Percentiles rank a stretch among this genome's conserved stretches.
Conservation (phyloP, 257 asterid genomes). For the Hygrophila difformis region DNA sequence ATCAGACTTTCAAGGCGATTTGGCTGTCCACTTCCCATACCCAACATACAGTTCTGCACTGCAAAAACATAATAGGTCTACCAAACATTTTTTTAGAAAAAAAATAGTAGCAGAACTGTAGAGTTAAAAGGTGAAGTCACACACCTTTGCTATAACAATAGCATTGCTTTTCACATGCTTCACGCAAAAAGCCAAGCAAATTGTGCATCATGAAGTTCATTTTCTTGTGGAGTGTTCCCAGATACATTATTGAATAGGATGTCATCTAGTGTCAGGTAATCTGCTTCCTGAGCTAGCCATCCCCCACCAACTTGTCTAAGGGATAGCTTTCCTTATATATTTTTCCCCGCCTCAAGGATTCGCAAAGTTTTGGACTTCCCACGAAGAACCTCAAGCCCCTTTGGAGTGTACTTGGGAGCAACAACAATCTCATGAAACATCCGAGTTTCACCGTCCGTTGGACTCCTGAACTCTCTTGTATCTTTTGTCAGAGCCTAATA, state of each 20-base stretch:
- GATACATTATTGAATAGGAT: constrained; percentile 64
- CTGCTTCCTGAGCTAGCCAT: constrained; percentile 96
- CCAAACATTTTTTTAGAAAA: too few species aligned
- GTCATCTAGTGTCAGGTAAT: constrained; percentile 76
- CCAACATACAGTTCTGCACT: constrained; percentile 83
- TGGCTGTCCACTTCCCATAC: constrained; percentile 99
- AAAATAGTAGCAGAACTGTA: too few species aligned
- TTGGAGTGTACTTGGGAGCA: constrained; percentile 75
- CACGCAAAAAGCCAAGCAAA: constrained; percentile 92
- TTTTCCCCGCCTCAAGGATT: constrained; percentile 82
- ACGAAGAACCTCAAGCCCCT: constrained; percentile 89
- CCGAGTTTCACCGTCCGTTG: constrained; percentile 81
- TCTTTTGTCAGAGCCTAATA: constrained; percentile 81
- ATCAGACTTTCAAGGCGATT: constrained; percentile 89
- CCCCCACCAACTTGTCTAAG: constrained; percentile 97
- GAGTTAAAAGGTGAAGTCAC: neutral
- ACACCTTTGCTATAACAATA: constrained; percentile 85
- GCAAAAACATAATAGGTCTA: too few species aligned
- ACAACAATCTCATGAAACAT: constrained; percentile 94
- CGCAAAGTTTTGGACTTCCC: constrained; percentile 94
- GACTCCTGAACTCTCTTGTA: constrained; percentile 88
- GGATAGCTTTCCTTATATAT: constrained; percentile 68
- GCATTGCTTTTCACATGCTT: constrained; percentile 99
- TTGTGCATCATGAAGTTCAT: constrained; percentile 67
- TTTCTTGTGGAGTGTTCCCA: constrained; percentile 51